These are phyloP conservation scores for Sarcomyxa edulis DNA, from an alignment of 768 basidiomycete species.

Conservation along the genomic window DNA sequence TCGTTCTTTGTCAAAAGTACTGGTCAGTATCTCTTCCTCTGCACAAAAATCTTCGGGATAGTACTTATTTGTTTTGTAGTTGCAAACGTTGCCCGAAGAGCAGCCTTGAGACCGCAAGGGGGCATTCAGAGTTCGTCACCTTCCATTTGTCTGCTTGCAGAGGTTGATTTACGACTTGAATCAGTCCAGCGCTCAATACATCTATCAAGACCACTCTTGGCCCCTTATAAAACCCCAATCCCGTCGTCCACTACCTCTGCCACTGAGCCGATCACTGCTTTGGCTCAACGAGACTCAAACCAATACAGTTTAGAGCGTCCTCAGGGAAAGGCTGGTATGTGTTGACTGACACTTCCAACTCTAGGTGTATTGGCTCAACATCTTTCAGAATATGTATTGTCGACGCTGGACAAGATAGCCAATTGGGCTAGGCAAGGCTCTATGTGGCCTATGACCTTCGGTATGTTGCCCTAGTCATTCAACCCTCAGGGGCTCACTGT, in stretches of 20 bases:
- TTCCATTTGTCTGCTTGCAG: slow-evolving; percentile 5
- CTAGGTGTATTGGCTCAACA: slow-evolving; percentile 1
- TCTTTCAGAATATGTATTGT: slow-evolving; percentile 86
- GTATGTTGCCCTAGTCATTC: slow-evolving; percentile 22
- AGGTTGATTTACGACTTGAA: slow-evolving; percentile 12
- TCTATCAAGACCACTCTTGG: slow-evolving; percentile 37
- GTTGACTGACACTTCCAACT: neutral
- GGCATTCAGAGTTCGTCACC: slow-evolving; percentile 33
- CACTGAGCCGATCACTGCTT: slow-evolving; percentile 56
- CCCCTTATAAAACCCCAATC: slow-evolving; percentile 30
- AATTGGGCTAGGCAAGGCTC: slow-evolving; percentile 98
- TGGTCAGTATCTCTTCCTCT: slow-evolving; percentile 17
- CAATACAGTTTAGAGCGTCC: slow-evolving; percentile 86
- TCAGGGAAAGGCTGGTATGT: slow-evolving; percentile 80
- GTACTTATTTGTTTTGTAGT: slow-evolving; percentile 17
- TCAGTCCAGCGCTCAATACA: slow-evolving; percentile 50
- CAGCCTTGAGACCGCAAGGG: slow-evolving; percentile 38
- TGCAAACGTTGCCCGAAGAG: slow-evolving; percentile 35
- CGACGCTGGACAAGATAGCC: slow-evolving; percentile 91
- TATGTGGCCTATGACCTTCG: slow-evolving; percentile 99
- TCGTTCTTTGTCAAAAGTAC: slow-evolving; percentile 23
- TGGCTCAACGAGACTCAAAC: slow-evolving; percentile 77
- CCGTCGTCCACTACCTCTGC: slow-evolving; percentile 38
- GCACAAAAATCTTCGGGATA: neutral
- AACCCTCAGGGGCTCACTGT: slow-evolving; percentile 3